phyloP scores from a whole-genome alignment of 2,329 filamentous ascomycete genomes.

The Basipetospora chlamydospora region DNA sequence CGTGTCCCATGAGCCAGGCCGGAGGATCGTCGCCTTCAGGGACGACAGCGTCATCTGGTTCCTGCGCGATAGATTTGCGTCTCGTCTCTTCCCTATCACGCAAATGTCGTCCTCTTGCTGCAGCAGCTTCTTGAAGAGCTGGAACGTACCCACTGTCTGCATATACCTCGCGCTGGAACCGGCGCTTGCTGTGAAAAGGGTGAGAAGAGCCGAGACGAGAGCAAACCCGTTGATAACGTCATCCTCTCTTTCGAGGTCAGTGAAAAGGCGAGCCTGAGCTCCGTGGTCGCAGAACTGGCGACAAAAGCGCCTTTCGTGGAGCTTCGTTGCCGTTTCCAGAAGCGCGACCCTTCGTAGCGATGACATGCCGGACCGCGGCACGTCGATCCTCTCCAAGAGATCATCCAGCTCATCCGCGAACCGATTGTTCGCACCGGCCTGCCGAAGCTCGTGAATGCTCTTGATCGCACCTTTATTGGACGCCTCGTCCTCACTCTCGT shows the following conservation, averaged over 20 bases:
- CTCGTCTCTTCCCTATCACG: constrained; percentile 47
- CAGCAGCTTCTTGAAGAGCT: constrained; percentile 42
- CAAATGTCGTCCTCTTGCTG: constrained; percentile 37
- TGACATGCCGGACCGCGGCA: constrained; percentile 27
- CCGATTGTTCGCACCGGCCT: constrained; percentile 51
- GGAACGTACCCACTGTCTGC: constrained; percentile 35
- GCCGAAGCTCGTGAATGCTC: constrained; percentile 50
- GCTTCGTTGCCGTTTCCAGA: constrained; percentile 43
- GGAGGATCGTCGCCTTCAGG: constrained; percentile 37
- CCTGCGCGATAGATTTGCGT: constrained; percentile 53
- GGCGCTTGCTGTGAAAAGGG: constrained; percentile 46
- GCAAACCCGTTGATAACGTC: constrained; percentile 50
- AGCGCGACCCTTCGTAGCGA: constrained; percentile 43
- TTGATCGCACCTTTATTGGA: constrained; percentile 36
- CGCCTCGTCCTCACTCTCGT: constrained; percentile 26
- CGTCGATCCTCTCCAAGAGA: constrained; percentile 44
- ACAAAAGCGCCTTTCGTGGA: constrained; percentile 48
- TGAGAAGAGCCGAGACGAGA: constrained; percentile 47
- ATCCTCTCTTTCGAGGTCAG: constrained; percentile 40
- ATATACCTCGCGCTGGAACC: constrained; percentile 45
- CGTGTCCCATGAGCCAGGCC: constrained; percentile 46
- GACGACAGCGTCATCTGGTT: constrained; percentile 40
- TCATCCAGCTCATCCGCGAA: constrained; percentile 54
- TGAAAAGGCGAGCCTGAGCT: constrained; percentile 54
- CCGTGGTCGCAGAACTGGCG: constrained; percentile 61